Evolutionary conservation across 139 green algal species (phyloP).

Genomic region (Haematococcus lacustris): DNA sequence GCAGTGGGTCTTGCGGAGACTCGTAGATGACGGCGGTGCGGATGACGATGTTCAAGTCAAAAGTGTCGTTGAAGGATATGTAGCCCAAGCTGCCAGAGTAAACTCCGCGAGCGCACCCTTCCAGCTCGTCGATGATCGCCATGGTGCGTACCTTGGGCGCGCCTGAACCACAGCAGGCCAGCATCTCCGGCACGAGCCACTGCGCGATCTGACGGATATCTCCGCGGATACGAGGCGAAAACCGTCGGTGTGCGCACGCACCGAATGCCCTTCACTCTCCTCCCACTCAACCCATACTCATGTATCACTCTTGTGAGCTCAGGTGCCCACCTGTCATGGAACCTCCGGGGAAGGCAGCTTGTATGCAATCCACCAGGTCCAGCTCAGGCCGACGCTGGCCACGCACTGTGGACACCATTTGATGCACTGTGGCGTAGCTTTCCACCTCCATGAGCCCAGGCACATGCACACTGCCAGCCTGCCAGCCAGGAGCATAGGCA

Average conservation of each 20-base stretch:
- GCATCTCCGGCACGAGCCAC: too few species aligned
- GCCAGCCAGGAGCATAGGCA: too few species aligned
- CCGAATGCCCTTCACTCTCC: too few species aligned
- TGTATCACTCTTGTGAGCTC: too few species aligned
- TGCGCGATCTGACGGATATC: too few species aligned
- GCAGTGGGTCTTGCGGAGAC: too few species aligned
- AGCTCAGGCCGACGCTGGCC: slow-evolving; percentile 39
- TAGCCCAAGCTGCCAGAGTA: slow-evolving; percentile 93
- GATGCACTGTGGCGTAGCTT: slow-evolving; percentile 90
- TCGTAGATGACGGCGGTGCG: slow-evolving; percentile 81
- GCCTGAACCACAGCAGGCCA: too few species aligned
- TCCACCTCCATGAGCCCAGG: slow-evolving; percentile 89
- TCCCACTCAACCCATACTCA: too few species aligned
- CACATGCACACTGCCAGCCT: slow-evolving; percentile 80
- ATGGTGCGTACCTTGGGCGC: slow-evolving; percentile 80
- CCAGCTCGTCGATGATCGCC: slow-evolving; percentile 83
- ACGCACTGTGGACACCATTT: slow-evolving; percentile 86
- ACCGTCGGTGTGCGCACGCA: too few species aligned
- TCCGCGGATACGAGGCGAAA: too few species aligned
- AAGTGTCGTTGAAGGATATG: slow-evolving; percentile 78
- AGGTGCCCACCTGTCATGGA: slow-evolving; percentile 86
- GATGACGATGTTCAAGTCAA: slow-evolving; percentile 99
- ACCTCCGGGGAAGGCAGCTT: slow-evolving; percentile 85
- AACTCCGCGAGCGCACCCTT: slow-evolving; percentile 69
- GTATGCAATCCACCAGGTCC: slow-evolving; percentile 56